A percentile compares a stretch with the other conserved stretches of the same genome.
phyloP scores from a whole-genome alignment of 257 asterid genomes.

The Solanum chaucha region DNA sequence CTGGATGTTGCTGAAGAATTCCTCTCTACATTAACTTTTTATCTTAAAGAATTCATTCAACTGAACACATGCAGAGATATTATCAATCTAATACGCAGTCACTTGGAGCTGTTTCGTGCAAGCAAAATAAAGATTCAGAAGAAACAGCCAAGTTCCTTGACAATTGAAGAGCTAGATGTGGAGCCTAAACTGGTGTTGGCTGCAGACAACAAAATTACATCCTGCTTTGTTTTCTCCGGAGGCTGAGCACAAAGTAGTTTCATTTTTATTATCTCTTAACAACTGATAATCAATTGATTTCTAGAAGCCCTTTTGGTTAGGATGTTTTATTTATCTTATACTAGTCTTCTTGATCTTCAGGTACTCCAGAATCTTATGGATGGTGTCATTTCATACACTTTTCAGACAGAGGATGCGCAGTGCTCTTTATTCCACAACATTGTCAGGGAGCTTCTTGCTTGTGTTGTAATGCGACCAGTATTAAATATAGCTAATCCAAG shows the following conservation, averaged over 20 bases:
- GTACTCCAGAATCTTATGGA: conserved; percentile 92
- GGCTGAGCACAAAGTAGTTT: conserved; percentile 88
- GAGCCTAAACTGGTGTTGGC: conserved; percentile 63
- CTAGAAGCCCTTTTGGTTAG: neutral
- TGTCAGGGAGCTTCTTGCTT: conserved; percentile 81
- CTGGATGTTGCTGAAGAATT: conserved; percentile 8
- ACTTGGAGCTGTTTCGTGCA: conserved; percentile 75
- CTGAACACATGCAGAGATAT: conserved; percentile 49
- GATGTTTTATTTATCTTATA: neutral
- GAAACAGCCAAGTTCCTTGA: conserved; percentile 32
- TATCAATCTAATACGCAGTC: conserved; percentile 39
- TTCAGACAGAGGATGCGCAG: conserved; percentile 61
- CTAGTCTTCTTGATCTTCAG: conserved; percentile 25
- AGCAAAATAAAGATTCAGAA: conserved; percentile 52
- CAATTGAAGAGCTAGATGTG: conserved; percentile 56
- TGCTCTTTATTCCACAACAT: conserved; percentile 72
- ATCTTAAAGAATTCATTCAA: conserved; percentile 6
- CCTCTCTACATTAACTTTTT: conserved; percentile 10
- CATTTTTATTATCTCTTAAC: neutral
- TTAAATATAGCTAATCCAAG: conserved; percentile 85
- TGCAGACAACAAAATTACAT: conserved; percentile 75
- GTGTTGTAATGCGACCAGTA: conserved; percentile 89
- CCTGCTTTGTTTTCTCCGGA: conserved; percentile 84
- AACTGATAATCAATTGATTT: neutral
- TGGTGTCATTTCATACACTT: conserved; percentile 66